Evolutionary conservation across 2,329 filamentous ascomycete genomes (phyloP).

Genomic region (Fusarium xylarioides): DNA sequence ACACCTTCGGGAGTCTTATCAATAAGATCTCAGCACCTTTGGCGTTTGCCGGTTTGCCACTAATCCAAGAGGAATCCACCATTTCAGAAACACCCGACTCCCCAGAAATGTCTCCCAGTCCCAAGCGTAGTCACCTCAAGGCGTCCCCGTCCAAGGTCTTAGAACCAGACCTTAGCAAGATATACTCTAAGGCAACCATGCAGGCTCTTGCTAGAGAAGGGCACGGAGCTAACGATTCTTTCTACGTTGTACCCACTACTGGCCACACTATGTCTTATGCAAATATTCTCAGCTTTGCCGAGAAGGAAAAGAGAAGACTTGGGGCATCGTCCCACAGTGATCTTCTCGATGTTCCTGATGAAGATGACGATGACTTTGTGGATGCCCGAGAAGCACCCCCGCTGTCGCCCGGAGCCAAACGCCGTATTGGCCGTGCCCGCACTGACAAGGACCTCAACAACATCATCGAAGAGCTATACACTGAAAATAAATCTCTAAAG

Average conservation of each 20-base stretch:
- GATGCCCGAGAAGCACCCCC: slow-evolving; percentile 78
- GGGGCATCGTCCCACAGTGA: slow-evolving; percentile 61
- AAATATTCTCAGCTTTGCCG: slow-evolving; percentile 78
- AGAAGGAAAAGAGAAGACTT: slow-evolving; percentile 71
- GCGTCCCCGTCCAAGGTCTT: slow-evolving; percentile 42
- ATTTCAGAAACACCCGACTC: slow-evolving; percentile 45
- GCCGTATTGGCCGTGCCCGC: slow-evolving; percentile 52
- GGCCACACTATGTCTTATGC: slow-evolving; percentile 94
- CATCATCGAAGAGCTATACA: slow-evolving; percentile 84
- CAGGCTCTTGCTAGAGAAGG: slow-evolving; percentile 78
- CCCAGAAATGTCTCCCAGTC: slow-evolving; percentile 52
- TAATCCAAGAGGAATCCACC: slow-evolving; percentile 64
- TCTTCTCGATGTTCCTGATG: slow-evolving; percentile 60
- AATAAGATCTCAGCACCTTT: slow-evolving; percentile 89
- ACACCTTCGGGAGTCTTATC: slow-evolving; percentile 87
- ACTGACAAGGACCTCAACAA: slow-evolving; percentile 64
- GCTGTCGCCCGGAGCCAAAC: slow-evolving; percentile 54
- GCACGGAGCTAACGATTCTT: slow-evolving; percentile 75
- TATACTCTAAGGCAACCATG: slow-evolving; percentile 87
- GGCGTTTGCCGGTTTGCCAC: slow-evolving; percentile 89
- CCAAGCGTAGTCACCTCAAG: slow-evolving; percentile 51
- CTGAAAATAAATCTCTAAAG: slow-evolving; percentile 89
- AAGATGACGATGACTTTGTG: slow-evolving; percentile 86
- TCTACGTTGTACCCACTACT: slow-evolving; percentile 93
- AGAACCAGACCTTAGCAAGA: slow-evolving; percentile 77